Percentiles rank a stretch among this genome's conserved stretches.
Conservation (phyloP, 805 yeast genomes). For the Cyberlindnera galapagoensis region DNA sequence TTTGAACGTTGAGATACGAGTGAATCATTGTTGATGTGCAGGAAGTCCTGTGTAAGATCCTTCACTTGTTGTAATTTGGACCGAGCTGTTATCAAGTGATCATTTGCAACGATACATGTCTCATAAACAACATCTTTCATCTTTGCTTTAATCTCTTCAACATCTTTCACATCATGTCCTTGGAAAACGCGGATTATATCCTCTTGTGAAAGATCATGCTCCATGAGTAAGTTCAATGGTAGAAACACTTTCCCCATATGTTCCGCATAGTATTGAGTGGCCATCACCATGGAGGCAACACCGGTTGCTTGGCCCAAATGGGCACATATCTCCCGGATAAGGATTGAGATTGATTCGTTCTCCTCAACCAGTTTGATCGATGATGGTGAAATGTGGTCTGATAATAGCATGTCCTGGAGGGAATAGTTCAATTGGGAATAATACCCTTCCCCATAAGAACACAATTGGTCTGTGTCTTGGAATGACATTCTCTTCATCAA, state of each 20-base stretch:
- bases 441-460: slow-evolving; percentile 76
- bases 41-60: slow-evolving; percentile 30
- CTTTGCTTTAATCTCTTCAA: slow-evolving; percentile 26
- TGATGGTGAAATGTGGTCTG: slow-evolving; percentile 52
- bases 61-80: slow-evolving; percentile 39
- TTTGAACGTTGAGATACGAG: slow-evolving; percentile 24
- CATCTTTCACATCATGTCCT: slow-evolving; percentile 16
- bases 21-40: slow-evolving; percentile 19
- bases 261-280: slow-evolving; percentile 49
- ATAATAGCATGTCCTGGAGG: slow-evolving; percentile 51
- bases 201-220: slow-evolving; percentile 56
- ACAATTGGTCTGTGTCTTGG: slow-evolving; percentile 47
- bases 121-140: slow-evolving; percentile 59
- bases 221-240: slow-evolving; percentile 56
- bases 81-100: slow-evolving; percentile 67
- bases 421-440: slow-evolving; percentile 68
- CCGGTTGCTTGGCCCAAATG: slow-evolving; percentile 82
- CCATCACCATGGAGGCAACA: slow-evolving; percentile 56
- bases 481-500: slow-evolving; percentile 44
- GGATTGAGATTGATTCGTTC: slow-evolving; percentile 36
- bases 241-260: slow-evolving; percentile 38
- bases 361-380: slow-evolving; percentile 41
- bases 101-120: slow-evolving; percentile 71
- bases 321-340: slow-evolving; percentile 57
- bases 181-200: slow-evolving; percentile 41